These are phyloP conservation scores for Delonix regia DNA, from an alignment of 306 rosid species.

Conservation along the genomic window DNA sequence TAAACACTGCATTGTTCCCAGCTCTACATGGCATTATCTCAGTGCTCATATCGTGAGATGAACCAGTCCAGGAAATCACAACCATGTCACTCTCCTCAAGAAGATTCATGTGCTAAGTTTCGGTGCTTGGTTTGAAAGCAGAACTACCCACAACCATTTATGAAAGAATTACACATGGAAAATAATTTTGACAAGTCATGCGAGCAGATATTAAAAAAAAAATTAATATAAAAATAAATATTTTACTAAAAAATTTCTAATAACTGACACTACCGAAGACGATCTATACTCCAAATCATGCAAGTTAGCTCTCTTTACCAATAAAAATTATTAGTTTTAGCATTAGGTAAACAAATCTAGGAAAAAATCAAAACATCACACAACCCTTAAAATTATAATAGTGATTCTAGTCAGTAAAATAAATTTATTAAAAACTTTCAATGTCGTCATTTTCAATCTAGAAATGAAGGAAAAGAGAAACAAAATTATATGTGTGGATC, in stretches of 20 bases:
- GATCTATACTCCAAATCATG: too few relatives aligned
- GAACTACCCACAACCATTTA: neutral
- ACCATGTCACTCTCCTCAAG: constrained; percentile 54
- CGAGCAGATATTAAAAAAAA: too few relatives aligned
- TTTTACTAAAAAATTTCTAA: too few relatives aligned
- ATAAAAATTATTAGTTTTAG: neutral
- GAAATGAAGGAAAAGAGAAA: too few relatives aligned
- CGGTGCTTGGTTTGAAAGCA: neutral
- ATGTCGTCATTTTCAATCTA: neutral
- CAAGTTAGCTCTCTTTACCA: neutral
- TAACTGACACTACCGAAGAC: too few relatives aligned
- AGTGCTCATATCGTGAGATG: constrained; percentile 37
- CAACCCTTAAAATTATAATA: neutral
- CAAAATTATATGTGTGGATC: too few relatives aligned
- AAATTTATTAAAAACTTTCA: too few relatives aligned
- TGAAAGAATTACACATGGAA: neutral
- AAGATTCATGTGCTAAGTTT: neutral
- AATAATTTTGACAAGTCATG: neutral
- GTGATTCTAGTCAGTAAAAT: too few relatives aligned
- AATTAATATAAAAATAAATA: too few relatives aligned
- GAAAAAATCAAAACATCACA: neutral
- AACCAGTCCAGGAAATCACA: constrained; percentile 48
- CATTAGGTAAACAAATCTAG: neutral
- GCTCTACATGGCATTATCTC: constrained; percentile 38
- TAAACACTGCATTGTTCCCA: constrained; percentile 30